phyloP scores from a whole-genome alignment of 1,139 yeast genomes.

The Protomyces lactucae-debilis region DNA sequence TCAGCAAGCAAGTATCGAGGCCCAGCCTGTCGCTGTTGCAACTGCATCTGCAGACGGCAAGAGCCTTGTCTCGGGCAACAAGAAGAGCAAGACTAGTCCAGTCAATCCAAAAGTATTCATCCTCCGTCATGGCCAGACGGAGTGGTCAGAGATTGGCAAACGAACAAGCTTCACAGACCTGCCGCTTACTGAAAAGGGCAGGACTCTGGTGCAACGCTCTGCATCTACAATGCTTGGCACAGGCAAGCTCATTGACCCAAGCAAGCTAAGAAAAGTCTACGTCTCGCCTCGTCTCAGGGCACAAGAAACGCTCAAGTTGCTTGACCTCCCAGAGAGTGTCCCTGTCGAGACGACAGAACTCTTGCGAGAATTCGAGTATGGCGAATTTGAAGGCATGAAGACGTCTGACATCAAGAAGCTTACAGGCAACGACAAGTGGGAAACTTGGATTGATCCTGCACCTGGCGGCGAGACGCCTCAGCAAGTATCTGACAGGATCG shows the following conservation, averaged over 20 bases:
- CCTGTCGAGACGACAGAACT: conserved; percentile 48
- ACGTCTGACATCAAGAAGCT: conserved; percentile 66
- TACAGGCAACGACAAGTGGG: conserved; percentile 70
- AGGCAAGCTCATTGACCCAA: conserved; percentile 59
- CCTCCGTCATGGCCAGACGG: conserved; percentile 60
- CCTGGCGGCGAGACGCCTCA: conserved; percentile 74
- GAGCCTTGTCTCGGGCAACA: too few relatives aligned
- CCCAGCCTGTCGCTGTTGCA: too few relatives aligned
- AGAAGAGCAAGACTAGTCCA: too few relatives aligned
- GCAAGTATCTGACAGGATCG: conserved; percentile 66
- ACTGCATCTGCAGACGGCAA: too few relatives aligned
- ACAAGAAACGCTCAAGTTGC: conserved; percentile 59
- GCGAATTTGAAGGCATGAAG: conserved; percentile 82
- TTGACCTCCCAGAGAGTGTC: conserved; percentile 44
- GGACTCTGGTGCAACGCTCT: conserved; percentile 64
- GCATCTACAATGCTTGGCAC: conserved; percentile 65
- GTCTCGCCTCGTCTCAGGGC: conserved; percentile 83
- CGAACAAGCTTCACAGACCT: conserved; percentile 82
- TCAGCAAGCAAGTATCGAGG: too few relatives aligned
- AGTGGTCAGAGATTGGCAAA: conserved; percentile 91
- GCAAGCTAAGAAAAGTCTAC: conserved; percentile 56
- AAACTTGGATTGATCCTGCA: conserved; percentile 89
- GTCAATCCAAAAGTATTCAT: not conserved
- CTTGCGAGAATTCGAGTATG: conserved; percentile 90
- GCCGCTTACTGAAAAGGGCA: conserved; percentile 72